Evolutionary conservation across 2,329 filamentous ascomycete species (phyloP), one percentile per base, ranked within the genome.

Genomic region (Fusarium longipes): DNA sequence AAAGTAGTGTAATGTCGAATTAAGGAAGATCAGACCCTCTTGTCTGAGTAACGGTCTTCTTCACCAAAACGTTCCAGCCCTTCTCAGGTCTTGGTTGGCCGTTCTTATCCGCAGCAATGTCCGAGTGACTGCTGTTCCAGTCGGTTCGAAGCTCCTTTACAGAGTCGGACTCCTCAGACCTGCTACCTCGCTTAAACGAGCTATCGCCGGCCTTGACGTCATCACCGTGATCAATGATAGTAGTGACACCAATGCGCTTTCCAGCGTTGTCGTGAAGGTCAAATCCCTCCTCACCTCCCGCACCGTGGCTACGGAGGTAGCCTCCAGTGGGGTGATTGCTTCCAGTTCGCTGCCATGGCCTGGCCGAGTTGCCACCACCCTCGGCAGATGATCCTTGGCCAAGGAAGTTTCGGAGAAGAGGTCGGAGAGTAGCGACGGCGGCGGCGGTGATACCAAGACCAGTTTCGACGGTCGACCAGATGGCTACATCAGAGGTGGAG

Each of bases 381-480:
- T 63, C 49, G 2, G 59, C 57, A 2, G 57, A 63, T 7, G 59
- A 63, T 29, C 59, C 59, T 12, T 56, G 25, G 1, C 59, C 59
- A 12, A 63, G 32, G 22, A 63, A 63, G 25, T 17, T 63, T 11
- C 59, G 59, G 1, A 63, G 49, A 0, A 63, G 59, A 2, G 59
- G 59, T 12, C 59, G 25, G 10, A 82, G 77, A 2, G 81, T 82
- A 8, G 81, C 81, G 3, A 79, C 52, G 1, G 72, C 76, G 8
- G 79, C 76, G 9, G 81, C 78, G 1, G 75, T 77, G 38, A 82
- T 80, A 30, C 78, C 80, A 35, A 82, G 77, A 6, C 79, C 79
- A 6, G 78, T 78, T 64, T 83, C 81, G 35, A 82, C 75, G 20
- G 81, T 82, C 2, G 78, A 82, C 81, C 81, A 83, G 55, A 83